Conservation (phyloP, 192 early-diverging fungal genomes). For the Geranomyces michiganensis region DNA sequence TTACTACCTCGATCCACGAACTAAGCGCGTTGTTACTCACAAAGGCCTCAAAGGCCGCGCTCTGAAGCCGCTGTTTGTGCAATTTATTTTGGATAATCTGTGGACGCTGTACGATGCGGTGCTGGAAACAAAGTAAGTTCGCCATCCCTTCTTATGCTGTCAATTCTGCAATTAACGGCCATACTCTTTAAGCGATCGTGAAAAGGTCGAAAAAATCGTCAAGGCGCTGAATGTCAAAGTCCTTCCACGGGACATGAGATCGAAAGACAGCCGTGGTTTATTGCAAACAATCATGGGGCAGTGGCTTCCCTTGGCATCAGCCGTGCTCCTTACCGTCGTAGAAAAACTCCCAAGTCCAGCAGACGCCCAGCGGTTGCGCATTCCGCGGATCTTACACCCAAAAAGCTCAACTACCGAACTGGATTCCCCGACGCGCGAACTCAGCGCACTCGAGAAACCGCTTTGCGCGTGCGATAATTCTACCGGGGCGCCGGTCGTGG, state of each 20-base stretch:
- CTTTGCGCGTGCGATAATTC: slow-evolving; percentile 73
- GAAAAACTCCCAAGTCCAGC: slow-evolving; percentile 87
- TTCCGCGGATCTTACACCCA: slow-evolving; percentile 75
- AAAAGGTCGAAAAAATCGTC: slow-evolving; percentile 92
- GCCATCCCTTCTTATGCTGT: too few species aligned
- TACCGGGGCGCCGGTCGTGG: slow-evolving; percentile 69
- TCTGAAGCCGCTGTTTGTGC: slow-evolving; percentile 96
- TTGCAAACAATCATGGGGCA: slow-evolving; percentile 85
- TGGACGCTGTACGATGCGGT: slow-evolving; percentile 92
- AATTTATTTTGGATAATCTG: slow-evolving; percentile 90
- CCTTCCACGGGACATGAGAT: slow-evolving; percentile 82
- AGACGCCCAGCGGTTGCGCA: slow-evolving; percentile 75
- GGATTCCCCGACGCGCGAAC: slow-evolving; percentile 33
- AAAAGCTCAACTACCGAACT: slow-evolving; percentile 20
- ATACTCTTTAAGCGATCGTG: slow-evolving; percentile 54
- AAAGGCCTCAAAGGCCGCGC: slow-evolving; percentile 81
- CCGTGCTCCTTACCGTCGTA: slow-evolving; percentile 83
- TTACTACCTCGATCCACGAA: slow-evolving; percentile 95
- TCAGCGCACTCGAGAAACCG: slow-evolving; percentile 63
- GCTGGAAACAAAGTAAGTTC: slow-evolving; percentile 36
- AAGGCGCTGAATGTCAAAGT: slow-evolving; percentile 85
- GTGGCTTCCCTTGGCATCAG: slow-evolving; percentile 92
- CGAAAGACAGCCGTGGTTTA: slow-evolving; percentile 77
- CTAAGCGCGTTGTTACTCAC: slow-evolving; percentile 83
- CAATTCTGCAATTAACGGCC: too few species aligned